phyloP scores from a whole-genome alignment of 2,329 filamentous ascomycete species.

The Scedosporium aurantiacum region DNA sequence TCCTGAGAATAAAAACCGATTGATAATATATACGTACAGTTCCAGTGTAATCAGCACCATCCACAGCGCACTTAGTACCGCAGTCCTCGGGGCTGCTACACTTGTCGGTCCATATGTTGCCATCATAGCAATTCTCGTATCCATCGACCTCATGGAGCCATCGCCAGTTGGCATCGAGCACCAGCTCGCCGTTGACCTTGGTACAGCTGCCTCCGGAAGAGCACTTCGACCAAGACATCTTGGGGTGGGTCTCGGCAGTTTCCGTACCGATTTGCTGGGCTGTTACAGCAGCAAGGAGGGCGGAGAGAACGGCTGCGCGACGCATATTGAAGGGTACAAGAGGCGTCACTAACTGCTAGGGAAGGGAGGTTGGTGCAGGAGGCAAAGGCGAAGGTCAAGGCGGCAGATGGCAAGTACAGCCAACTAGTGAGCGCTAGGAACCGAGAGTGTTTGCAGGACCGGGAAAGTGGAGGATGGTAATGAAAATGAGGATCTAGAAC shows the following conservation, averaged over 20 bases:
- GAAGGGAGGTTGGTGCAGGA: neutral
- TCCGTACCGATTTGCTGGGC: slow-evolving; percentile 9
- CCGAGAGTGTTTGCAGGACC: neutral
- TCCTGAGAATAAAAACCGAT: neutral
- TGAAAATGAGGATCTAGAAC: neutral
- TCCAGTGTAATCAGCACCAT: slow-evolving; percentile 31
- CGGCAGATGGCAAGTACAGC: neutral
- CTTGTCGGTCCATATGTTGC: slow-evolving; percentile 23
- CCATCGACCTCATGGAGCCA: slow-evolving; percentile 33
- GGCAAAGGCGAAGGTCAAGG: neutral
- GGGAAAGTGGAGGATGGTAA: neutral
- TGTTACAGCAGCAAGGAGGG: slow-evolving; percentile 9
- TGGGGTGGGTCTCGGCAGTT: slow-evolving; percentile 10
- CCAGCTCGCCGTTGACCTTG: slow-evolving; percentile 29
- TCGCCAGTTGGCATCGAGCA: slow-evolving; percentile 42
- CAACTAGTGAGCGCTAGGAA: neutral
- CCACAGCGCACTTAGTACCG: slow-evolving; percentile 31
- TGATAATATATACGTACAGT: slow-evolving; percentile 13
- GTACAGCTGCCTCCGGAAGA: slow-evolving; percentile 28
- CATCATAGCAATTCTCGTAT: slow-evolving; percentile 36
- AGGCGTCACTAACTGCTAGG: neutral
- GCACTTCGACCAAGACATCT: slow-evolving; percentile 33
- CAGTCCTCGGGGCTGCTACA: slow-evolving; percentile 29
- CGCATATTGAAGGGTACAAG: neutral
- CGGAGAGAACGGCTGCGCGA: slow-evolving; percentile 6